These are phyloP conservation scores for Metarhizium album DNA, from an alignment of 2,329 filamentous ascomycete genomes.

Conservation along the genomic window DNA sequence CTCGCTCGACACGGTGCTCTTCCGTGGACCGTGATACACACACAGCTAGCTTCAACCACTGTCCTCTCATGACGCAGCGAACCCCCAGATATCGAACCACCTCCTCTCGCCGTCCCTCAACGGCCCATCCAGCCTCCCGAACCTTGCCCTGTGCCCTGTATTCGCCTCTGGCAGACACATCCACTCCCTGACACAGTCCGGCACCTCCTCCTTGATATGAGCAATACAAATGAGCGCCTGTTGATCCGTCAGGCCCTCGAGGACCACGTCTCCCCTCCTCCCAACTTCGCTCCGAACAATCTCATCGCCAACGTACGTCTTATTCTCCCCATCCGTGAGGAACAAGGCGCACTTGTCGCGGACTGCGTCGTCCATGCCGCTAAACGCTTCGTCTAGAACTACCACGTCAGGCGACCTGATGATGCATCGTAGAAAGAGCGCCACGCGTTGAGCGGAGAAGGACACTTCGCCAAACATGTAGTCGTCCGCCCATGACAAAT, in stretches of 20 bases:
- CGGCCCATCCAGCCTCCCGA: conserved; percentile 53
- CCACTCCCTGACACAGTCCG: conserved; percentile 72
- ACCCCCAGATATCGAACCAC: conserved; percentile 59
- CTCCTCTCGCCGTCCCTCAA: conserved; percentile 43
- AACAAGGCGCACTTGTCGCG: conserved; percentile 83
- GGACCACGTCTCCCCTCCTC: conserved; percentile 29
- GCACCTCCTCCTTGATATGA: conserved; percentile 84
- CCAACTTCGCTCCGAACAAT: conserved; percentile 33
- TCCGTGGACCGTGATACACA: too few species aligned
- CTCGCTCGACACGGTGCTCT: too few species aligned
- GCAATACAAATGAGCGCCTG: conserved; percentile 90
- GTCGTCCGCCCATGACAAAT: conserved; percentile 53
- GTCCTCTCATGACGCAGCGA: conserved; percentile 9
- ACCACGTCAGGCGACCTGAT: conserved; percentile 74
- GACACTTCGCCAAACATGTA: conserved; percentile 62
- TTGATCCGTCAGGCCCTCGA: conserved; percentile 52
- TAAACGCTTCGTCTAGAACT: conserved; percentile 80
- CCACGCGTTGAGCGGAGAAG: conserved; percentile 74
- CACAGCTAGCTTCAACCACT: neutral
- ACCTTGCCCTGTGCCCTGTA: conserved; percentile 47
- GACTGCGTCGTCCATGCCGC: conserved; percentile 69
- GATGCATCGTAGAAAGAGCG: conserved; percentile 72
- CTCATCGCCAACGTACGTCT: conserved; percentile 24
- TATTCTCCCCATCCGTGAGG: conserved; percentile 53
- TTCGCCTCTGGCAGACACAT: conserved; percentile 73